Base-by-base conservation (phyloP, 192 early-diverging fungal genomes). In the Dispira simplex region DNA sequence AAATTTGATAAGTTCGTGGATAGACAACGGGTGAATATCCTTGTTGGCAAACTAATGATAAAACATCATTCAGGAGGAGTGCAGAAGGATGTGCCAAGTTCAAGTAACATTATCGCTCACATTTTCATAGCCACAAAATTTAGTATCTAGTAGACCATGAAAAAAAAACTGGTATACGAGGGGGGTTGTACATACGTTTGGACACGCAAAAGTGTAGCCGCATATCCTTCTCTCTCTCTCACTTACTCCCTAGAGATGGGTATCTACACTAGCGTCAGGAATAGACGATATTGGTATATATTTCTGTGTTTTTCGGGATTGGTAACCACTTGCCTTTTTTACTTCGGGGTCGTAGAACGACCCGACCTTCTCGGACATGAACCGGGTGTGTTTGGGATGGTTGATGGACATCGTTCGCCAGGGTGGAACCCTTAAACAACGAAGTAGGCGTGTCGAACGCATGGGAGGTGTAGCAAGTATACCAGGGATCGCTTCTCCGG, bases 1-100 rank as follows among this genome's bases (percentile, higher is more conserved):
- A 63, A 91, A 81, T 62, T 81, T 78, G 46, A 93, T 65, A 13
- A 96, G 79, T 53, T 91, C 76, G 21, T 81, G 76, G 46, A 96
- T 69, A 16, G 89, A 91, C 32, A 93, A 85, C 8, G 82, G 88
- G 32, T 74, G 77, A 28, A 86, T 74, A 6, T 75, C 70, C 64
- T 75, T 71, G 47, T 70, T 71, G 10, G 86, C 85, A 72, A 80
- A 82, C 76, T 82, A 67, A 26, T 56, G 54, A 4, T 14, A 13
- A 14, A 13, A 25, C 14, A 25, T 14, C 54, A 56, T 26, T 39
- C 32, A 6, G 6, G 54, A 26, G 3, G 16, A 56, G 54, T 3
- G 13, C 3, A 56, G 28, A 28, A 28, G 54, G 49, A 20, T 1
- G 23, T 51, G 23, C 49, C 54, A 26, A 28, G 1, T 18, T 56